Conservation (phyloP, 768 basidiomycete species). For the Auricularia sp. region DNA sequence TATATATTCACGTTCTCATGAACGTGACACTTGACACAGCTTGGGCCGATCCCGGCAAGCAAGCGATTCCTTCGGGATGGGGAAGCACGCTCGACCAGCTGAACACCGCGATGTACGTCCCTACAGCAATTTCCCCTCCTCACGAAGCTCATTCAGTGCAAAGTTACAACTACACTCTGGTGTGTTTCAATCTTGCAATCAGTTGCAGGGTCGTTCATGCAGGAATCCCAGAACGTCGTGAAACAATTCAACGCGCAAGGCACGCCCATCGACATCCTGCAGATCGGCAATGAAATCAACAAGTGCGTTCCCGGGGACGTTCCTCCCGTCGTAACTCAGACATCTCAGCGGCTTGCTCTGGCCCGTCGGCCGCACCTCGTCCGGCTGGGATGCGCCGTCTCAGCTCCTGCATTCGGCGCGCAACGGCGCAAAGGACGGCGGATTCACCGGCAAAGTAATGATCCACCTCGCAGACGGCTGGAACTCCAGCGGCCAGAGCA, state of each 20-base stretch:
- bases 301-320: not conserved
- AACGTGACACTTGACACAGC: slow-evolving; percentile 17
- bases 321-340: not conserved
- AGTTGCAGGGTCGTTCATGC: slow-evolving; percentile 26
- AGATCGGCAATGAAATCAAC: slow-evolving; percentile 60
- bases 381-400: slow-evolving; percentile 41
- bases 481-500: slow-evolving; percentile 34
- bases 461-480: slow-evolving; percentile 58
- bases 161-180: slow-evolving; percentile 29
- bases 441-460: slow-evolving; percentile 37
- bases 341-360: slow-evolving; percentile 41
- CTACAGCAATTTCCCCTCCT: not conserved
- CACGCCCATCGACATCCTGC: slow-evolving; percentile 41
- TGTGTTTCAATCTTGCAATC: slow-evolving; percentile 2
- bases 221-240: slow-evolving; percentile 32
- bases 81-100: slow-evolving; percentile 37
- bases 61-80: slow-evolving; percentile 49
- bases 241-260: slow-evolving; percentile 42
- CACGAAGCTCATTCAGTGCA: not conserved
- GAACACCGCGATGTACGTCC: slow-evolving; percentile 37
- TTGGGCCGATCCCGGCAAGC: slow-evolving; percentile 57
- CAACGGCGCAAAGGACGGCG: slow-evolving; percentile 38
- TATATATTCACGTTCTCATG: not conserved
- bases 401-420: slow-evolving; percentile 52
- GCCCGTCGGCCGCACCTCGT: slow-evolving; percentile 47